phyloP scores from a whole-genome alignment of 129 eudicot species.

The Smallanthus sonchifolius region DNA sequence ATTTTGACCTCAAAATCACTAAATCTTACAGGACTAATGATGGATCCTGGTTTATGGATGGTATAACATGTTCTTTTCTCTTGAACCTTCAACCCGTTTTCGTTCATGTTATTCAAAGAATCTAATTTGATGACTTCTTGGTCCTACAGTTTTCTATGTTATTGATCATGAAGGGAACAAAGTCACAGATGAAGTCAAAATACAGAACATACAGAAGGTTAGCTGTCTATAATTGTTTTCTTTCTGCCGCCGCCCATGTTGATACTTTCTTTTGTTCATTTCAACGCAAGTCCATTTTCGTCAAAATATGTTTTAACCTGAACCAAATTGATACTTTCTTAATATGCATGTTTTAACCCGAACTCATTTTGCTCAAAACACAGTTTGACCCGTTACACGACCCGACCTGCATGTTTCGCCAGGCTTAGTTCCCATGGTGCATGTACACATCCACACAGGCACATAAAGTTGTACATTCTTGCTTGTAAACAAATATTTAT shows the following conservation, averaged over 20 bases:
- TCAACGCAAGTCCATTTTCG: not conserved
- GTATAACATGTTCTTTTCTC: not conserved
- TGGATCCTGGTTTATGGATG: constrained; percentile 4
- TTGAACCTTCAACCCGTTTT: not conserved
- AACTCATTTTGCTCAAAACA: no score
- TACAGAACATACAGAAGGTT: not conserved
- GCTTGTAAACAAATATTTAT: not conserved
- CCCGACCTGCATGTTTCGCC: no score
- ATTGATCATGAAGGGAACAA: constrained; percentile 1
- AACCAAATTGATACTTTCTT: no score
- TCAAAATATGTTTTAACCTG: not conserved
- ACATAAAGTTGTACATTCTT: no score
- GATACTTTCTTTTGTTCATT: no score
- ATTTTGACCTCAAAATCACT: not conserved
- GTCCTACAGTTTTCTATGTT: not conserved
- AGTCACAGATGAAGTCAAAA: constrained; percentile 5
- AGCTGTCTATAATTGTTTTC: not conserved
- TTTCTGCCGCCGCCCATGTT: no score
- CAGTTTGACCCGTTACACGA: no score
- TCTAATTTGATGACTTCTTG: not conserved
- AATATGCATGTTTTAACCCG: no score
- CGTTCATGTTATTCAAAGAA: not conserved
- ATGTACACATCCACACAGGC: no score
- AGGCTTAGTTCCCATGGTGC: no score
- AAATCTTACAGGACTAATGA: not conserved